These are phyloP conservation scores for Persicaria maculosa DNA, from an alignment of 148 eudicot species.

Conservation along the genomic window DNA sequence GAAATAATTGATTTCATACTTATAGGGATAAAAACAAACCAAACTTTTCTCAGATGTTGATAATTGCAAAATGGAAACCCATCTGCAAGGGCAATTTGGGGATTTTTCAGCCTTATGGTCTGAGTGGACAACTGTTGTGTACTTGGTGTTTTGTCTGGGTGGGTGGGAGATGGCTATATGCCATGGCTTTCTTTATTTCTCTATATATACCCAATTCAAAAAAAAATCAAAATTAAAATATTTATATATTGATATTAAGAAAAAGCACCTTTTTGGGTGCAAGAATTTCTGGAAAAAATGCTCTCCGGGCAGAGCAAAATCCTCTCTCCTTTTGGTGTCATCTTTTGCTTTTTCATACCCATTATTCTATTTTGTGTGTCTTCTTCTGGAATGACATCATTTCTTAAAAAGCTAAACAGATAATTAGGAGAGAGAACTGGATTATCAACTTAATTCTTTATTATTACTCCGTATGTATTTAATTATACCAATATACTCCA, in stretches of 20 bases:
- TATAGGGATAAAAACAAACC: constrained; percentile 1
- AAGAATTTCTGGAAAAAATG: constrained; percentile 13
- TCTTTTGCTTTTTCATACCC: not conserved
- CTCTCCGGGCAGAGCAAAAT: constrained; percentile 14
- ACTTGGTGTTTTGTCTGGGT: constrained; percentile 6
- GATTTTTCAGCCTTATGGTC: not conserved
- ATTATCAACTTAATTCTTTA: not conserved
- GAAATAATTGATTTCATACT: constrained; percentile 7
- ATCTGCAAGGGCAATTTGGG: not conserved
- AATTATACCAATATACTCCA: not conserved
- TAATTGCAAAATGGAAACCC: not conserved
- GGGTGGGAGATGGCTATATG: not conserved
- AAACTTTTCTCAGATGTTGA: constrained; percentile 4
- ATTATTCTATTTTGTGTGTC: not conserved
- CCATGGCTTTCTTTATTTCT: not conserved
- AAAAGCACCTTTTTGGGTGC: constrained; percentile 11
- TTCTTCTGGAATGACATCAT: constrained; percentile 11
- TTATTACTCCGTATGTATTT: not conserved
- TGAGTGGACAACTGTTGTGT: constrained; percentile 11
- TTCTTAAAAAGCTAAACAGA: not conserved
- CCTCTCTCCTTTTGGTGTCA: constrained; percentile 5
- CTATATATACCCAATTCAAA: not conserved
- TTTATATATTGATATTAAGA: not conserved
- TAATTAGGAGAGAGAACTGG: constrained; percentile 8
- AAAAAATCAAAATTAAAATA: not conserved